These are phyloP conservation scores for Fusarium penzigii DNA, from an alignment of 2,329 filamentous ascomycete genomes.

Conservation along the genomic window DNA sequence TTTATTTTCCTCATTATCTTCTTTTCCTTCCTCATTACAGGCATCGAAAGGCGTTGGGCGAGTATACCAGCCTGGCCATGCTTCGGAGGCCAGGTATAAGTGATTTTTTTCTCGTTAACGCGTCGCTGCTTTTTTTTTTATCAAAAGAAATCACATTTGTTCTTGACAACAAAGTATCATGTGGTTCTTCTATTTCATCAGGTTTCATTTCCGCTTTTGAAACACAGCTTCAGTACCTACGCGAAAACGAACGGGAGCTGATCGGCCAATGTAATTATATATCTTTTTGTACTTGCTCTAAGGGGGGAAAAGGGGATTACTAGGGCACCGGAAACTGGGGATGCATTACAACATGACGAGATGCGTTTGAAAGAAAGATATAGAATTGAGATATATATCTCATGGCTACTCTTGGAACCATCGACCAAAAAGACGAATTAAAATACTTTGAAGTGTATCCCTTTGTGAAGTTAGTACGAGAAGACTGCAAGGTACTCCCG, in stretches of 20 bases:
- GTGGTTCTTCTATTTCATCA: background rate
- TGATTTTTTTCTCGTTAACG: background rate
- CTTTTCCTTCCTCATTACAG: background rate
- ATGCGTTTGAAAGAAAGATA: background rate
- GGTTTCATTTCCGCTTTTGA: background rate
- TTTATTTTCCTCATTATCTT: too few relatives aligned
- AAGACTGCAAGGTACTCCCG: too few relatives aligned
- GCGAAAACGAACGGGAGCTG: background rate
- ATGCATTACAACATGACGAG: too few relatives aligned
- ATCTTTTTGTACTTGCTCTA: background rate
- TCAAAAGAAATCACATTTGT: background rate
- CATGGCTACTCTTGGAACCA: too few relatives aligned
- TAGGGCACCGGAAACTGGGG: background rate
- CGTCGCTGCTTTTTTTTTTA: background rate
- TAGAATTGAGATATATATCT: background rate
- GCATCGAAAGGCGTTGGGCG: constrained; percentile 22
- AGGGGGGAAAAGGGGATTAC: background rate
- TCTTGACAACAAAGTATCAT: too few relatives aligned
- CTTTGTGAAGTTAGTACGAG: too few relatives aligned
- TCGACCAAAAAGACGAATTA: too few relatives aligned
- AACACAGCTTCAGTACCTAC: background rate
- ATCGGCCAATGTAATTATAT: too few relatives aligned
- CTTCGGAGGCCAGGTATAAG: background rate
- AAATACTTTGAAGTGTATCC: too few relatives aligned
- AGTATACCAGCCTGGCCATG: background rate